Base-by-base conservation (phyloP, 805 yeast genomes). In the Sugiyamaella americana region DNA sequence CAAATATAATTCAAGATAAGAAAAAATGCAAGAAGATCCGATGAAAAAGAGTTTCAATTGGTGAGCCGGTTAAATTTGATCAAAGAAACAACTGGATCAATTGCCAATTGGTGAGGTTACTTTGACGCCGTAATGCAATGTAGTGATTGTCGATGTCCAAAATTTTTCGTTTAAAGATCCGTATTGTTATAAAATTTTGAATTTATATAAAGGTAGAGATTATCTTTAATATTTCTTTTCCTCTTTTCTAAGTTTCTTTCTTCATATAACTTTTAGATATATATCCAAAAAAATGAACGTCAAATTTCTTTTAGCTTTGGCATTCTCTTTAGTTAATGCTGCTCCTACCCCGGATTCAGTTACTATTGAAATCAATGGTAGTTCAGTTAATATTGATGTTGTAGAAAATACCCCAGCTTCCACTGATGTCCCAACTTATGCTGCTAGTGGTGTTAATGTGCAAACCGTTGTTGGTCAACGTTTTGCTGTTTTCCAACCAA, bases 401-500 rank as follows among this genome's bases (percentile, higher is more conserved):
- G 39, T 18, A 30, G 35, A 43, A 26, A 20, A 43, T 13, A 19
- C 37, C 3, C 46, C 37, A 18, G 46, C 46, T 21, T 17, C 29
- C 6, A 43, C 35, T 17, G 41, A 36, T 6, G 23, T 43, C n/a
- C 46, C 46, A 13, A 36, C 40, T 18, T 43, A 43, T 36, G 46
- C 46, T 21, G 41, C 46, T n/a, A 29, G 41, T 36, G 46, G 46
- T 10, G 46, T 43, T 22, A 43, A 43, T 16, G 40, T 43, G 36
- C 40, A 43, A 36, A 43, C 38, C 11, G 37, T 43, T 41, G 18
- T 22, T 3, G 46, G 46, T 20, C 21, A 13, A 19, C 20, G 45
- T 8, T 30, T 32, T 37, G 37, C 51, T 16, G 56, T 55, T 22
- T 41, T 42, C 47, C 38, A 55, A 46, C 87, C 87, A 44, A 70